Base-by-base conservation (phyloP, 2,329 filamentous ascomycete species). In the Elsinoe arachidis region DNA sequence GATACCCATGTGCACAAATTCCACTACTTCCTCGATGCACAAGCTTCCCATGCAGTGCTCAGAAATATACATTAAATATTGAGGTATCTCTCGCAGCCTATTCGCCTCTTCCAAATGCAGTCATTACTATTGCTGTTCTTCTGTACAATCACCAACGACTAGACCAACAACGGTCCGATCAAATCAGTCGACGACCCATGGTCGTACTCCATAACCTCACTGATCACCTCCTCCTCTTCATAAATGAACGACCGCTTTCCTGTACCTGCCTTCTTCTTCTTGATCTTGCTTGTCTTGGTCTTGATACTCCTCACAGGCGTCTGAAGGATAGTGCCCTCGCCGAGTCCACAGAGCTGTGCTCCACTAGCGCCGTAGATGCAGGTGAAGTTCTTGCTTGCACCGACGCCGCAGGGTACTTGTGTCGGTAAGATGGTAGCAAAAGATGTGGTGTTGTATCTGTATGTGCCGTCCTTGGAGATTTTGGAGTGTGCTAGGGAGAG, bases 361-460 rank as follows among this genome's bases (percentile, higher is more conserved):
- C 49, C 49, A 14, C 49, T 53, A 19, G 34, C 33, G 33, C 49
- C 49, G 34, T 53, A 53, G 17, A 53, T 53, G 33, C 49, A 53
- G n/a, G 49, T 53, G 34, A 53, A 53, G 49, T 53, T 53, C 34
- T 39, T 37, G 49, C 49, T 53, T 39, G 49, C 49, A 11, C 49
- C 49, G 23, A 53, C 34, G 30, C 49, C 49, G 19, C 49, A 53
- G 33, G 49, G 49, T 7, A 53, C 49, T 39, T 53, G 49, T 9
- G 49, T 17, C 2, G 49, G 49, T 2, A 53, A 10, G 5, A 53
- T 34, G 12, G 26, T 39, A 34, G 49, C 49, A n/a, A 53, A 53
- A 15, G 49, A 53, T 11, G 49, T 53, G 15, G 49, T 53, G 34
- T 53, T 53, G 33, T 14, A 14, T 34, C 38, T 53, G 33, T 38